A percentile compares a stretch with the other conserved stretches of the same genome.
Evolutionary conservation across 306 rosid species (phyloP).

Genomic region (Prunus kanzakura): DNA sequence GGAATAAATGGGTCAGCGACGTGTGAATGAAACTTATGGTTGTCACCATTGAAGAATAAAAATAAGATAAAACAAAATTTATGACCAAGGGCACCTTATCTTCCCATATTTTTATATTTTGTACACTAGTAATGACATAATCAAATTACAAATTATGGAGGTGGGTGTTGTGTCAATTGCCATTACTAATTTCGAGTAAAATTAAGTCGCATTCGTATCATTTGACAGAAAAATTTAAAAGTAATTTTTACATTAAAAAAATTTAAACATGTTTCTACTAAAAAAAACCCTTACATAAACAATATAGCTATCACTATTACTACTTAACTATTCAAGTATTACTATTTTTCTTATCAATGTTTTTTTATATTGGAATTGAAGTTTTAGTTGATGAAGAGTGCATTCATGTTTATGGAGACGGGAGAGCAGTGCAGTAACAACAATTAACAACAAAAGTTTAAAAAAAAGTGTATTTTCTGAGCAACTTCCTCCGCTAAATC

Average conservation of each 20-base stretch:
- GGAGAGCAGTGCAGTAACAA: neutral
- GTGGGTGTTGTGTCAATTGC: neutral
- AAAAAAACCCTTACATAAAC: no score
- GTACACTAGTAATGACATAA: neutral
- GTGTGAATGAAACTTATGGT: conserved; percentile 5
- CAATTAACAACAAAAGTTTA: neutral
- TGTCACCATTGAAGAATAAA: neutral
- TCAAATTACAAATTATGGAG: neutral
- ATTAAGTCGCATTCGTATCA: no score
- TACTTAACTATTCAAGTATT: no score
- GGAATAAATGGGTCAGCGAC: conserved; percentile 10
- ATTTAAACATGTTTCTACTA: no score
- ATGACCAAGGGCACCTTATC: neutral
- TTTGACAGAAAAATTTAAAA: no score
- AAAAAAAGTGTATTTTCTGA: neutral
- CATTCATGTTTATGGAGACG: neutral
- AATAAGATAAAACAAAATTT: neutral
- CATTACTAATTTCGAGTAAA: no score
- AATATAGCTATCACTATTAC: no score
- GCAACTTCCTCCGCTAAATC: neutral
- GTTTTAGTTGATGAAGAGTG: no score
- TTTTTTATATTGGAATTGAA: no score
- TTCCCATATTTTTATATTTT: neutral
- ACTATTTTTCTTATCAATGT: no score
- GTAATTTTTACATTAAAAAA: no score